phyloP scores from a whole-genome alignment of 2,329 filamentous ascomycete species.

The Scedosporium dehoogii region DNA sequence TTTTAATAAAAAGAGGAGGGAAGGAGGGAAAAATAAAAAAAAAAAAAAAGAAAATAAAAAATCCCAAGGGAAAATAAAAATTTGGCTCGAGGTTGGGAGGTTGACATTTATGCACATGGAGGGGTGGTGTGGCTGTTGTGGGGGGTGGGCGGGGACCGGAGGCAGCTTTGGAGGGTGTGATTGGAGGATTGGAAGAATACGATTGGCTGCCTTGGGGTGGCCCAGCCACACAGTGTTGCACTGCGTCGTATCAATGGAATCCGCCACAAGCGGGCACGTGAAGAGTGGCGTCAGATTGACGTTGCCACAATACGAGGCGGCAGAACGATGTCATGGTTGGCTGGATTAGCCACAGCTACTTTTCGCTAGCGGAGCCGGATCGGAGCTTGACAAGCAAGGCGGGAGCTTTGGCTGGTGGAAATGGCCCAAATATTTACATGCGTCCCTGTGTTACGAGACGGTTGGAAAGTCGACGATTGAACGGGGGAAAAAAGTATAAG shows the following conservation, averaged over 20 bases:
- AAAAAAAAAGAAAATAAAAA: slow-evolving; percentile 1
- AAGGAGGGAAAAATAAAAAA: not conserved
- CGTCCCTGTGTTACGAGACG: too few relatives aligned
- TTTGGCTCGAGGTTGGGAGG: not conserved
- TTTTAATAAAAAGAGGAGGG: not conserved
- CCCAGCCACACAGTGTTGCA: not conserved
- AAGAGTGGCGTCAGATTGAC: not conserved
- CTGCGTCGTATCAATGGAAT: too few relatives aligned
- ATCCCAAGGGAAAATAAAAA: not conserved
- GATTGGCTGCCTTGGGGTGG: not conserved
- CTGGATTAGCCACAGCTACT: too few relatives aligned
- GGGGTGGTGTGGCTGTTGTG: not conserved
- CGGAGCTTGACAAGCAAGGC: too few relatives aligned
- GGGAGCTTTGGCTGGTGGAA: too few relatives aligned
- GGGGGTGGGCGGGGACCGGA: not conserved
- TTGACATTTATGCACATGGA: not conserved
- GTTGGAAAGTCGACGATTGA: too few relatives aligned
- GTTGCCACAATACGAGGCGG: not conserved
- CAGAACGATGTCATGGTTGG: too few relatives aligned
- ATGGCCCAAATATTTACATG: too few relatives aligned
- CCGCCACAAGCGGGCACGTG: not conserved
- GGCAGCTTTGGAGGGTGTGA: not conserved
- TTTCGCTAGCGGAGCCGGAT: too few relatives aligned
- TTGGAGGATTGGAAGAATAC: not conserved
- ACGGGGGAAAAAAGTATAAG: too few relatives aligned